phyloP scores from a whole-genome alignment of 2,329 filamentous ascomycete genomes.

The Periglandula ipomoeae region DNA sequence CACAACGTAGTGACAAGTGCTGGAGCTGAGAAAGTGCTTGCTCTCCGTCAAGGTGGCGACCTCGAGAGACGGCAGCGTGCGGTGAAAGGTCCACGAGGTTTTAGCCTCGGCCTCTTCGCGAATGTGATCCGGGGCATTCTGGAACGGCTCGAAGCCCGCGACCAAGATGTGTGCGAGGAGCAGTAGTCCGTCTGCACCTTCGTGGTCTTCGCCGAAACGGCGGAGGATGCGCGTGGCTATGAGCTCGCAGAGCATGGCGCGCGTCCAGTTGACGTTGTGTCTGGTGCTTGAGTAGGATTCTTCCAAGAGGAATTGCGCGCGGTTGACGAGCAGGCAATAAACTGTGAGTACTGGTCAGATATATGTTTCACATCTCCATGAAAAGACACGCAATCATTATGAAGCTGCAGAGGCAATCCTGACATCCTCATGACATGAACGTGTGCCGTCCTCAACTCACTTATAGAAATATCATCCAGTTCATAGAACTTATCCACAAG shows the following conservation, averaged over 20 bases:
- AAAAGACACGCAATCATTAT: background rate
- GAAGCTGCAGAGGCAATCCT: background rate
- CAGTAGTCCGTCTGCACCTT: conserved; percentile 60
- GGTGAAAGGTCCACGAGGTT: conserved; percentile 37
- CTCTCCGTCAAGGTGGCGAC: conserved; percentile 76
- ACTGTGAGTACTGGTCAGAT: conserved; percentile 34
- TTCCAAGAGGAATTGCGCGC: conserved; percentile 69
- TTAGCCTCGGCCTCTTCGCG: conserved; percentile 45
- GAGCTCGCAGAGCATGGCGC: conserved; percentile 71
- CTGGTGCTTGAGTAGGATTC: conserved; percentile 67
- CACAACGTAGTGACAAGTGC: conserved; percentile 73
- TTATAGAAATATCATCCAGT: conserved; percentile 68
- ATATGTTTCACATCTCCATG: background rate
- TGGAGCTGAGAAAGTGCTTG: conserved; percentile 67
- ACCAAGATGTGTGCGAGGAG: conserved; percentile 72
- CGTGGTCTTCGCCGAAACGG: conserved; percentile 69
- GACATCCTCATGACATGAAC: too few relatives aligned
- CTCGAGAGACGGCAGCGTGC: conserved; percentile 68
- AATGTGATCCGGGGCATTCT: conserved; percentile 65
- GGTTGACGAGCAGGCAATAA: conserved; percentile 76
- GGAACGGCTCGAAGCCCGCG: conserved; percentile 76
- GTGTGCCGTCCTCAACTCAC: conserved; percentile 31
- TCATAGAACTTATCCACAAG: conserved; percentile 78
- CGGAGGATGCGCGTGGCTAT: conserved; percentile 70
- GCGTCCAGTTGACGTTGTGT: conserved; percentile 71